Conservation (phyloP, 768 basidiomycete genomes). For the Tubosaeta sp. region DNA sequence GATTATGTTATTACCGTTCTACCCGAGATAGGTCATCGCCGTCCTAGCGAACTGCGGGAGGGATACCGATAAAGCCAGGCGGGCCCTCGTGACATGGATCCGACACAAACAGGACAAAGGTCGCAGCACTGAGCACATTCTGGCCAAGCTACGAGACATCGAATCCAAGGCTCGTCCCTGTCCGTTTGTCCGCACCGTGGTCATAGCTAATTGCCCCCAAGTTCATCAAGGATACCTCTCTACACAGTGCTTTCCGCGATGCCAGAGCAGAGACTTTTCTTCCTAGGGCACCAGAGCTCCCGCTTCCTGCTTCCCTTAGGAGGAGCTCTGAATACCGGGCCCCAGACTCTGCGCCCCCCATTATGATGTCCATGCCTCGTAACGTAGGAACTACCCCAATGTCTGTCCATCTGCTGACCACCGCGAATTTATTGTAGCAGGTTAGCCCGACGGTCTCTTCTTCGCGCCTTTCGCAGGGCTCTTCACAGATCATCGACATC, state of each 20-base stretch:
- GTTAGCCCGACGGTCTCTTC: neutral
- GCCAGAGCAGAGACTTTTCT: slow-evolving; percentile 29
- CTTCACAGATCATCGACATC: slow-evolving; percentile 2
- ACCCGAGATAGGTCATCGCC: slow-evolving; percentile 23
- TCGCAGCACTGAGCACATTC: slow-evolving; percentile 28
- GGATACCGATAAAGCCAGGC: slow-evolving; percentile 24
- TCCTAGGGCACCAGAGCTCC: slow-evolving; percentile 24
- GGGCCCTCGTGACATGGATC: slow-evolving; percentile 29
- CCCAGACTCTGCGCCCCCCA: neutral
- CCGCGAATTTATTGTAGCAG: neutral
- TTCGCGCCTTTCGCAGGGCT: neutral
- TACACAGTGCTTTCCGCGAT: slow-evolving; percentile 31
- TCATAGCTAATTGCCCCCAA: slow-evolving; percentile 4
- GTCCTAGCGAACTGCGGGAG: slow-evolving; percentile 32
- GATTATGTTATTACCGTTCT: neutral
- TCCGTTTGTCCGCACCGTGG: neutral
- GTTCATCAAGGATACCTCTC: slow-evolving; percentile 29
- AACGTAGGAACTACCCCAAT: neutral
- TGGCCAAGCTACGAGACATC: slow-evolving; percentile 24
- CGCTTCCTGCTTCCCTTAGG: slow-evolving; percentile 13
- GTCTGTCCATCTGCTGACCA: neutral
- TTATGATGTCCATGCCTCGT: neutral
- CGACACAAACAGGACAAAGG: slow-evolving; percentile 26
- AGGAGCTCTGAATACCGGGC: neutral
- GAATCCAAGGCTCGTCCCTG: slow-evolving; percentile 25